Base-by-base conservation (phyloP, 148 eudicot species). In the Rhododendron molle region DNA sequence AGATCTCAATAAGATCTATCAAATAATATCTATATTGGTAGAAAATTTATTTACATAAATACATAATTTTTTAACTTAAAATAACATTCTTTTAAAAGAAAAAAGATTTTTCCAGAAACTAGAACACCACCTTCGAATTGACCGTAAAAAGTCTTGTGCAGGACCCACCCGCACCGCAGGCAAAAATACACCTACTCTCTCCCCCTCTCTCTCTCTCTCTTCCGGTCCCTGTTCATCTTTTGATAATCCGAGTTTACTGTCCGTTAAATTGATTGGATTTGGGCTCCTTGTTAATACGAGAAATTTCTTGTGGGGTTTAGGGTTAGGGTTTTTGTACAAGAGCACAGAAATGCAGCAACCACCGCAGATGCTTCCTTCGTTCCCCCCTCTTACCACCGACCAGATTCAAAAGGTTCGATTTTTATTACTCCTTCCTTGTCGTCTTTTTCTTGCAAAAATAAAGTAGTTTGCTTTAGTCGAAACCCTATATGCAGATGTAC, bases 371-470 rank as follows among this genome's bases (percentile, higher is more conserved):
- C 90, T 92, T 93, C 86, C 95, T 49, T 90, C 96, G 6, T 92
- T 90, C 83, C 94, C 94, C 44, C 93, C 94, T 72, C 93, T 95
- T 86, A 93, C 98, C 81, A 93, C 97, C 43, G 98, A 95, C 85
- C 98, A 95, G 92, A 95, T 95, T 89, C 98, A 95, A 88, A 95
- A 95, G 98, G 98, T 95, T 23, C 15, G 3, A 46, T 47, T 80
- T 30, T 14, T 80, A 30, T 71, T 71, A 32, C 76, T 13, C 76
- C 15, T 28, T 30, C 76, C 18, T 71, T 67, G 14, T 26, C 73
- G 73, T 26, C 32, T 26, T 67, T 21, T 23, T 77, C 49, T 77
- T 77, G 44, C 49, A 23, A 12, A 21, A 43, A 21, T 77, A 20
- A 16, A 5, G 46, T 74, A 18, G 7, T 15, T 74, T 58, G 65